Evolutionary conservation across 441 rosid species (phyloP), one percentile per base, ranked within the genome.

Genomic region (Pelargonium citronellum): DNA sequence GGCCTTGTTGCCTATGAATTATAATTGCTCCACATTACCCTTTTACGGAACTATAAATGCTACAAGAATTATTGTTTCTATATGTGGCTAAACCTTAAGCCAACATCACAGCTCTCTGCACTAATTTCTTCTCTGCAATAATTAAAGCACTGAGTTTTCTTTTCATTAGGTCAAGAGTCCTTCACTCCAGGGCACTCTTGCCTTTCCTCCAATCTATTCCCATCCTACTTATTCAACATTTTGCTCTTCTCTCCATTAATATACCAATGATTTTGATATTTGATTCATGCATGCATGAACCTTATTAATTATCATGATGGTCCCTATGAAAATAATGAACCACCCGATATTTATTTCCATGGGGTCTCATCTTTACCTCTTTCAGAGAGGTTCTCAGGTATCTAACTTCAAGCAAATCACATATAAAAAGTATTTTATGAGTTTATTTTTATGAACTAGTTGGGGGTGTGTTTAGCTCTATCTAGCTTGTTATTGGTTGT

Each of bases 141-240:
- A 44, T 7, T 44, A 24, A 24, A 24, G 27, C 27, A 24, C 27
- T 24, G 27, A 24, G 27, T 24, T 24, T 12, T 7, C 11, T 0
- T 37, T 22, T 41, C 6, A n/a, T 62, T 57, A 30, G 55, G 71
- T 61, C 64, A 69, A 76, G 72, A 77, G 75, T 75, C 83, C 75
- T 71, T 69, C 66, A 46, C 60, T 66, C 20, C 4, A 71, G 76
- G 84, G 82, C 74, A 78, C 63, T 24, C 68, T 4, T 44, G 47
- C 68, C 2, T 41, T 57, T 44, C 22, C 10, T 9, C 5, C 58
- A 44, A 24, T 2, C 37, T 57, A 15, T 44, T 44, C 49, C 8
- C 49, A 44, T 44, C 11, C 49, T 44, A 44, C 49, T 7, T 44
- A 12, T 8, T 7, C 11, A 44, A 44, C 49, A 44, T 44, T 9